Base-by-base conservation (phyloP, 495 filamentous ascomycete genomes). In the Oidiodendron maius region DNA sequence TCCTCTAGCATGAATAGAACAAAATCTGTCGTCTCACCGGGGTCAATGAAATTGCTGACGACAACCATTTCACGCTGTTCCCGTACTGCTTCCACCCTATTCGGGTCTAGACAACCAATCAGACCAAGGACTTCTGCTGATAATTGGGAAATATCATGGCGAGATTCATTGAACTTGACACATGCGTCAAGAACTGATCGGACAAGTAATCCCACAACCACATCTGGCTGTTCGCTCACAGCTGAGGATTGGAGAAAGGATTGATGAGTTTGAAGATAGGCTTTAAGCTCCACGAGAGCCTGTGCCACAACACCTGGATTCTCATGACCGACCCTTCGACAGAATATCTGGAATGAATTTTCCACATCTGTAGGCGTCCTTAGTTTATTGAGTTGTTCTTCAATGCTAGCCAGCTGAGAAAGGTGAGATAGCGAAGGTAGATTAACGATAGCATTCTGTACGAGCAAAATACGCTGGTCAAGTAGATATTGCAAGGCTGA, bases 31-130 rank as follows among this genome's bases (percentile, higher is more conserved):
- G 84, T 89, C 55, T 99, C 91, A 24, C 77, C 76, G 23, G 84
- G 77, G 36, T 81, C 71, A 28, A 82, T 76, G 57, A 99, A 96
- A 58, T 98, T 95, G 25, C 84, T 84, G 24, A 87, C 65, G 26
- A 96, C 81, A 15, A 97, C 76, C 46, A 95, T 87, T 30, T 88
- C 82, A 41, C 71, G 80, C 53, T 86, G 84, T 50, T 85, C 83
- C 36, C 88, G 80, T 26, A 82, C 71, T 3, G 82, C 77, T 53
- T 99, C 93, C 13, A 96, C 77, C 44, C 86, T 77, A 59, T 95
- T 95, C 11, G 93, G 83, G 66, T 97, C 93, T 18, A 97, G 67
- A 56, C 89, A 95, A 16, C 93, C 93, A 39, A 97, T 80, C 32
- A 93, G 72, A 9, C 93, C 93, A 22, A 97, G 65, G 50, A 87